Conservation (phyloP, 1,284 basidiomycete genomes). For the Ustilago hordei region DNA sequence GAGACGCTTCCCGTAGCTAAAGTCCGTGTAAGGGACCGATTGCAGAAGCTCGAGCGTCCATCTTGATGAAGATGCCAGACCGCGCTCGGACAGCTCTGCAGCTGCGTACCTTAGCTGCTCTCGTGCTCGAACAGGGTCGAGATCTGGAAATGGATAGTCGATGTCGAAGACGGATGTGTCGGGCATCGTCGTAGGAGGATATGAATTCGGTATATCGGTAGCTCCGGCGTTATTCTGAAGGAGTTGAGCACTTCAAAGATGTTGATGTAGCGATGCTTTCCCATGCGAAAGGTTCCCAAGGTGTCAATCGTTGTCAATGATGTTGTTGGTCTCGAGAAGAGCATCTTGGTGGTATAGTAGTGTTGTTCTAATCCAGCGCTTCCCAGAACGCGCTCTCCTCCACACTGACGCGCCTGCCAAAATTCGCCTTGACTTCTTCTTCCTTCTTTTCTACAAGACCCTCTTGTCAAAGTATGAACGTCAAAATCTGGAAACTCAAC, state of each 20-base stretch:
- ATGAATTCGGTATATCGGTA: background rate
- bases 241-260: background rate
- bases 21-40: conserved; percentile 33
- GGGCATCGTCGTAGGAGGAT: conserved; percentile 18
- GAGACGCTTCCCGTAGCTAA: background rate
- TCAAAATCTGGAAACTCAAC: too few species aligned
- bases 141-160: conserved; percentile 50
- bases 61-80: conserved; percentile 48
- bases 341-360: background rate
- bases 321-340: too few species aligned
- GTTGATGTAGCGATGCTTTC: background rate
- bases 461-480: too few species aligned
- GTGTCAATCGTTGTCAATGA: too few species aligned
- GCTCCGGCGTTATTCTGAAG: background rate
- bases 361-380: background rate
- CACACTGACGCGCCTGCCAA: background rate
- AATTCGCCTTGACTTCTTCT: background rate
- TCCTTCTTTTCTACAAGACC: too few species aligned
- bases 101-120: conserved; percentile 43
- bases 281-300: too few species aligned
- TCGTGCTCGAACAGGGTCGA: conserved; percentile 42
- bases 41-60: conserved; percentile 62
- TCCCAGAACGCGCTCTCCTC: background rate
- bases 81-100: conserved; percentile 46
- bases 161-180: conserved; percentile 45